Evolutionary conservation across 192 early-diverging fungal species (phyloP), one percentile per base, ranked within the genome.

Genomic region (Kickxella alabastrina): DNA sequence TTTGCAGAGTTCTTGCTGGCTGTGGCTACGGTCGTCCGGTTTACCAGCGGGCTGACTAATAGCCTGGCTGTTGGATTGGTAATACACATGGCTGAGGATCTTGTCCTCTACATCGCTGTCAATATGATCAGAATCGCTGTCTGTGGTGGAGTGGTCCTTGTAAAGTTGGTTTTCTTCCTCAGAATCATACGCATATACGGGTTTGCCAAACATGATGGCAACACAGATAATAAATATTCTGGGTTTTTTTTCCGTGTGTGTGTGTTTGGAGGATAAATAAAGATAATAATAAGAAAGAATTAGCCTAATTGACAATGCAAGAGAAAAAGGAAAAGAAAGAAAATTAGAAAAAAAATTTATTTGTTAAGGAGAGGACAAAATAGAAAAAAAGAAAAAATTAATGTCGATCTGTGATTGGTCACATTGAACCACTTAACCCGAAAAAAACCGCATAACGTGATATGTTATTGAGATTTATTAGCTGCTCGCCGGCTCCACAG

Each of bases 61-160:
- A 14, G 49, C 57, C 17, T 52, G 45, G 15, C 52, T 54, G 42
- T 52, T 55, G 12, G 62, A 50, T 28, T 65, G 62, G 44, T 75
- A 63, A 53, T 75, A 75, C 6, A 75, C 39, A 32, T 68, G 65
- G 43, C 72, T 68, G 19, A 75, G 48, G 38, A 75, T 64, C 36
- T 54, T 62, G 13, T 75, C 72, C 27, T 75, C 65, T 2, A 53
- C 52, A 41, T 75, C 72, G 56, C 72, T 75, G 27, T 68, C 65
- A 14, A 75, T 59, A 22, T 26, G 51, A 26, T 68, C 65, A 2
- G 71, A 75, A 21, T 49, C 54, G 17, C 43, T 51, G 17, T 35
- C 22, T 10, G 26, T 28, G 31, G 35, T 34, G 0, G 27, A 10
- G 19, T 27, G 27, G 4, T 47, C 56, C 3, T 26, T 42, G 43